Conservation (phyloP, 371 early-diverging fungal genomes). For the Blyttiomyces sp. region DNA sequence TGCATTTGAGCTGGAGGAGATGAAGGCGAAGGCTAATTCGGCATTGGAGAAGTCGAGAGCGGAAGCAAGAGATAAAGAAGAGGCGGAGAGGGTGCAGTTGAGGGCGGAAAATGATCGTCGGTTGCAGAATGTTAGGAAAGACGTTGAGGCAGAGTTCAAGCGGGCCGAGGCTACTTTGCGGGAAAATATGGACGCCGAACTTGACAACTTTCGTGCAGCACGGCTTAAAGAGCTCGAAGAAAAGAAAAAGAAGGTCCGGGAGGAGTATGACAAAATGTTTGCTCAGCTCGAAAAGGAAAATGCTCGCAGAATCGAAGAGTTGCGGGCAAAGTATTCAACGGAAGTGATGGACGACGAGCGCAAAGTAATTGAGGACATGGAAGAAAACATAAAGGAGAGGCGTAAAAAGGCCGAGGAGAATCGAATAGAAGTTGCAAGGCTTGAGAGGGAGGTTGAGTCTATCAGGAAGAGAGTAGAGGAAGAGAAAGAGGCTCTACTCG, state of each 20-base stretch:
- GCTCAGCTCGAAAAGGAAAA: conserved; percentile 15
- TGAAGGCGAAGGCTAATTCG: background rate
- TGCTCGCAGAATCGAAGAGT: conserved; percentile 7
- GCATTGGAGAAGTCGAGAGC: background rate
- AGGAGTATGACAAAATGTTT: conserved; percentile 1
- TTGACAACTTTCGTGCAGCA: background rate
- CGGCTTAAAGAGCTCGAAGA: conserved; percentile 5
- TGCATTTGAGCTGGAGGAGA: background rate
- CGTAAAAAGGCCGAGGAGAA: conserved; percentile 14
- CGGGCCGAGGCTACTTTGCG: background rate
- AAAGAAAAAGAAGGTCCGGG: conserved; percentile 4
- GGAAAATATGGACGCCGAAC: background rate
- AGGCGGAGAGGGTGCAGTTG: background rate
- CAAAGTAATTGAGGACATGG: conserved; percentile 10
- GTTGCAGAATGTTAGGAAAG: conserved; percentile 11
- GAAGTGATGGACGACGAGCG: conserved; percentile 10
- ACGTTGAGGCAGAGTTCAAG: conserved; percentile 2
- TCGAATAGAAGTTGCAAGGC: conserved; percentile 7
- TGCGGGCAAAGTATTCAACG: conserved; percentile 1
- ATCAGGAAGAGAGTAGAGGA: conserved; percentile 6
- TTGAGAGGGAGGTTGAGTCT: conserved; percentile 19
- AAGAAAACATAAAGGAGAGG: conserved; percentile 7
- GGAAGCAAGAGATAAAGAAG: background rate
- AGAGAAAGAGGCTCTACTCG: conserved; percentile 12
- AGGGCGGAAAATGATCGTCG: conserved; percentile 1